Evolutionary conservation across 139 green algal species (phyloP), one percentile per base, ranked within the genome.

Genomic region (Gonium pectorale): DNA sequence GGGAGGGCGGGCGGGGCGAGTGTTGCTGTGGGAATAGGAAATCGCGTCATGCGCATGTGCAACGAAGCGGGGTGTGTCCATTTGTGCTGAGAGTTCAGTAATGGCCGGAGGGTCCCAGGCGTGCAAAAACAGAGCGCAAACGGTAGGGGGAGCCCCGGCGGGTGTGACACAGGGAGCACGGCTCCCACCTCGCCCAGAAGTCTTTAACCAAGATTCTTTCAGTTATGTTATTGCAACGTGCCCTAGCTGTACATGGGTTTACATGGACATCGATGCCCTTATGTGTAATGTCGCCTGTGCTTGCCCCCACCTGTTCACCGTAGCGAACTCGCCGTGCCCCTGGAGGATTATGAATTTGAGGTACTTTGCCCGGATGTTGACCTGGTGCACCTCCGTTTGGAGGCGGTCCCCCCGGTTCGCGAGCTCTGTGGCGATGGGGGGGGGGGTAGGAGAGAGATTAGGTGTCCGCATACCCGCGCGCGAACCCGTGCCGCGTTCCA

Each of bases 321-420:
- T 83, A 7, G 86, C 81, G 85, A 90, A 90, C 81, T 92, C 86
- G 1, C 62, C 86, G 67, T 88, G 88, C 26, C 89, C 89, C 29
- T 66, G 79, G 27, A 80, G 59, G 6, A 92, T 59, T 37, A 67
- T 88, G 67, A 92, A 90, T 29, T 85, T 86, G 7, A 92, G 67
- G 75, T 85, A 90, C 52, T 87, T 88, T 2, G 89, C 89, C 26
- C 77, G 51, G 41, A 89, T 89, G 75, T 84, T 86, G 40, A 92
- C 89, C 72, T 92, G 80, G 59, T 92, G 86, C 46, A 88, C 70
- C 70, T 92, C 86, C 29, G 73, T 88, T 46, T 92, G 89, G 37
- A 89, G 64, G 13, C 73, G 80, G 62, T 88, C 82, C 11, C 81
- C 81, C 1, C 81, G 68, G 77, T 88, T 86, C 27, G 78, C 68